Conservation (phyloP, 768 basidiomycete species). For the Lactifluus subvellereus region DNA sequence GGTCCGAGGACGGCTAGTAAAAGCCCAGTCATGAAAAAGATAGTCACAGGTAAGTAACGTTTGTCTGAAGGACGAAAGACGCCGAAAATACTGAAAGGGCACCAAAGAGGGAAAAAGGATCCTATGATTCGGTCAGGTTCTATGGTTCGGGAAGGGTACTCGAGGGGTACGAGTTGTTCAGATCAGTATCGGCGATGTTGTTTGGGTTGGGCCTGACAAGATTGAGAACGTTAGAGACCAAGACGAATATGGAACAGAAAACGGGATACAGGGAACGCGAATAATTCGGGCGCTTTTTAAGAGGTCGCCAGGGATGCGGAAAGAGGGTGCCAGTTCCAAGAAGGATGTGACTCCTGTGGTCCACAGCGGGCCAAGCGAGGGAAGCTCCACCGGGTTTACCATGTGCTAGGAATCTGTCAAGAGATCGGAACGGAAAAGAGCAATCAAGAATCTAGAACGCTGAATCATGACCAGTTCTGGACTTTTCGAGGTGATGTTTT, state of each 20-base stretch:
- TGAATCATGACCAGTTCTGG: slow-evolving; percentile 3
- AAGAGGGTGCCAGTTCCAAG: slow-evolving; percentile 7
- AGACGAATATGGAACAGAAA: slow-evolving; percentile 6
- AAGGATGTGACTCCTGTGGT: not conserved
- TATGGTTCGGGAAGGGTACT: slow-evolving; percentile 10
- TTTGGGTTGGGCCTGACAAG: not conserved
- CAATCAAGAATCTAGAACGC: slow-evolving; percentile 11
- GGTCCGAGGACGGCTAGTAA: slow-evolving; percentile 19
- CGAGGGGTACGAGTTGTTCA: not conserved
- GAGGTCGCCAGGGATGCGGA: not conserved
- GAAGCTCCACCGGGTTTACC: slow-evolving; percentile 10
- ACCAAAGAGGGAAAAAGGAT: slow-evolving; percentile 27
- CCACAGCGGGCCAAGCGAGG: not conserved
- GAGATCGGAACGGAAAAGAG: not conserved
- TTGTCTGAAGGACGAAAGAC: slow-evolving; percentile 24
- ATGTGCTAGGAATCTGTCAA: not conserved
- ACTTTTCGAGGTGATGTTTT: not conserved
- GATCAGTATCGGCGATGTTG: not conserved
- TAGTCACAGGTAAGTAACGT: slow-evolving; percentile 11
- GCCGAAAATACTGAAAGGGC: slow-evolving; percentile 28
- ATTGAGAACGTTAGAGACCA: slow-evolving; percentile 4
- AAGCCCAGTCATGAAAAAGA: slow-evolving; percentile 29
- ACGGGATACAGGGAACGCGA: not conserved
- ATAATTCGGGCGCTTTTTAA: slow-evolving; percentile 1
- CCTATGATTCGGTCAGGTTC: slow-evolving; percentile 28